Evolutionary conservation across 331 rosid species (phyloP), one percentile per base, ranked within the genome.

Genomic region (Cydonia oblonga): DNA sequence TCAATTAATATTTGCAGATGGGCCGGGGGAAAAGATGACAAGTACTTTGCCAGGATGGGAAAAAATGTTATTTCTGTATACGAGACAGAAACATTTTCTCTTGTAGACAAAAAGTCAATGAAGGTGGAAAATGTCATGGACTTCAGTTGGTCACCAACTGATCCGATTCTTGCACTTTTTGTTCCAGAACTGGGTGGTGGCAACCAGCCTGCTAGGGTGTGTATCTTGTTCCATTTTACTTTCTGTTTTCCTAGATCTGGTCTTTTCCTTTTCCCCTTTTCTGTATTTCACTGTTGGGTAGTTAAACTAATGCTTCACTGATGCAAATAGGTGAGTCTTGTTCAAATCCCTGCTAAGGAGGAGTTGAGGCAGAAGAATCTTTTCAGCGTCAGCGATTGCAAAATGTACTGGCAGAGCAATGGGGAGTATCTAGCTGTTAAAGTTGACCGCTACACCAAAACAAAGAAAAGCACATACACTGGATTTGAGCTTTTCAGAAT

Each of bases 131-230:
- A 90, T 77, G 95, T 92, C 46, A 77, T 88, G 89, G 96, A 92
- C 75, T 92, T 92, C 76, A 44, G 90, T 79, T 92, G 97, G 97
- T 92, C 97, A 15, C 96, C 96, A 9, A 82, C 90, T 9, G 97
- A 92, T 81, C 89, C 95, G 16, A 92, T 90, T 76, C 86, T 92
- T 70, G 79, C 96, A n/a, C 86, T 92, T 40, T 85, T 85, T 82
- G 96, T 92, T 86, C 97, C 97, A 2, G 97, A 92, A 79, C 74
- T 83, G 71, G 96, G 97, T 22, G 97, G 96, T 76, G 97, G 97
- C 32, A 90, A 92, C 81, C 97, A 92, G 66, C 97, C 97, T 56
- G 97, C 97, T 28, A 83, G 89, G 86, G 93, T 90, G 80, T 24
- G 84, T 68, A 16, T 18, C 69, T n/a, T 78, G 46, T 12, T 74